Evolutionary conservation across 2,329 filamentous ascomycete genomes (phyloP), one percentile per base, ranked within the genome.

Genomic region (Diaporthe citri): DNA sequence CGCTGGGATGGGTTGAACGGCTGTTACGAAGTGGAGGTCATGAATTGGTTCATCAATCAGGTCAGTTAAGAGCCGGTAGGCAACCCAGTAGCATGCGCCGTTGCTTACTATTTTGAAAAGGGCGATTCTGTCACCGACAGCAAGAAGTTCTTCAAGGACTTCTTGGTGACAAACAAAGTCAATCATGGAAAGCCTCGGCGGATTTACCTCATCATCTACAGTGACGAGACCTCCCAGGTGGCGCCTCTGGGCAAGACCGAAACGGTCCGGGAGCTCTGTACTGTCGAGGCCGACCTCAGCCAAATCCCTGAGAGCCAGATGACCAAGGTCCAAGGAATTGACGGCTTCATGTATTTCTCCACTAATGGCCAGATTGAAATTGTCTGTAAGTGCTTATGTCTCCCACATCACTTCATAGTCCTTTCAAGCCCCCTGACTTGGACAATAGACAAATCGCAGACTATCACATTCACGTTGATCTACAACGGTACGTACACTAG

Each of bases 1-100:
- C 79, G 80, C 59, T 86, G 84, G 84, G 83, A 82, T 72, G 82
- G 81, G 2, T 78, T 83, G 1, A 80, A 84, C 48, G 84, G 84
- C 0, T 82, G 80, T 75, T 84, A 81, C 73, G 84, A 82, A 73
- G 80, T 86, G 7, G 79, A 81, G 39, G 79, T 80, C 4, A 87
- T 87, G 85, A 78, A 84, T 41, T 87, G 86, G 85, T 86, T 87
- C 76, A 85, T 87, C 74, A 81, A 79, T 56, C 79, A 80, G 70
- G 85, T 85, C 76, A 74, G 55, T 28, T 17, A 60, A 4, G 28
- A 28, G 8, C 34, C 7, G 10, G 5, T n/a, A 22, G 13, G 34
- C 3, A 20, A 34, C 4, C 20, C 4, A 3, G 15, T 1, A 13
- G 1, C 1, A 4, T 48, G 28, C 3, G 12, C 10, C 7, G 3